phyloP scores from a whole-genome alignment of 1,139 yeast genomes.

The Yamadazyma songkhlaensis region DNA sequence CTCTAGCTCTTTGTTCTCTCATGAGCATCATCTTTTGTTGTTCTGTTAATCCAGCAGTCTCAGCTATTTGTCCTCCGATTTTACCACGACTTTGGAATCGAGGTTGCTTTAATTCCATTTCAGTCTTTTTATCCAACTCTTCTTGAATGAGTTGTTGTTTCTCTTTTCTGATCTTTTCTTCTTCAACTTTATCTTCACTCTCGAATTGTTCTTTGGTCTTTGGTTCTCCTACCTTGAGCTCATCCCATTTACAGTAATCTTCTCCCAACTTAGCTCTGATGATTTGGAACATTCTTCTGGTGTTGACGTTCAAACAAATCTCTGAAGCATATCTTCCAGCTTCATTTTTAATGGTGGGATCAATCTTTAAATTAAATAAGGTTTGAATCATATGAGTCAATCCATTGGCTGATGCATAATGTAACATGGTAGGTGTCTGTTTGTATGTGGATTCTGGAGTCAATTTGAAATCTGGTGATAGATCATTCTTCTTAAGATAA shows the following conservation, averaged over 20 bases:
- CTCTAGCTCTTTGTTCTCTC: constrained; percentile 94
- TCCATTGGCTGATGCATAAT: constrained; percentile 72
- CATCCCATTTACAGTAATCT: constrained; percentile 62
- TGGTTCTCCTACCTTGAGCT: constrained; percentile 65
- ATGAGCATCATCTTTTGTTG: constrained; percentile 75
- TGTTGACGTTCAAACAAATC: constrained; percentile 40
- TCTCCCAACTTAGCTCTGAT: constrained; percentile 72
- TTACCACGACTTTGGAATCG: constrained; percentile 28
- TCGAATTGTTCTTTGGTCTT: constrained; percentile 63
- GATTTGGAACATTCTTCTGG: constrained; percentile 61
- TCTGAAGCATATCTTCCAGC: constrained; percentile 61
- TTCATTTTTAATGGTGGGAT: constrained; percentile 57
- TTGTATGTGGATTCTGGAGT: constrained; percentile 52
- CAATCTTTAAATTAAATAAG: constrained; percentile 66
- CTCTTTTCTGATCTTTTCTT: constrained; percentile 32
- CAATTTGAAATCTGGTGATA: constrained; percentile 48
- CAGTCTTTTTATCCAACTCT: constrained; percentile 40
- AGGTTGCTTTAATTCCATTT: constrained; percentile 35
- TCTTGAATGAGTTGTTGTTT: constrained; percentile 38
- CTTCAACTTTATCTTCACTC: constrained; percentile 32
- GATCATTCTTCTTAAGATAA: constrained; percentile 56
- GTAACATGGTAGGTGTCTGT: constrained; percentile 72
- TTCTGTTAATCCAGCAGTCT: constrained; percentile 44
- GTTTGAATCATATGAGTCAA: constrained; percentile 65
- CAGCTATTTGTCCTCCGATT: constrained; percentile 23